These are phyloP conservation scores for Cymbopogon citratus DNA, from an alignment of 176 grass and related monocot species.

Conservation along the genomic window DNA sequence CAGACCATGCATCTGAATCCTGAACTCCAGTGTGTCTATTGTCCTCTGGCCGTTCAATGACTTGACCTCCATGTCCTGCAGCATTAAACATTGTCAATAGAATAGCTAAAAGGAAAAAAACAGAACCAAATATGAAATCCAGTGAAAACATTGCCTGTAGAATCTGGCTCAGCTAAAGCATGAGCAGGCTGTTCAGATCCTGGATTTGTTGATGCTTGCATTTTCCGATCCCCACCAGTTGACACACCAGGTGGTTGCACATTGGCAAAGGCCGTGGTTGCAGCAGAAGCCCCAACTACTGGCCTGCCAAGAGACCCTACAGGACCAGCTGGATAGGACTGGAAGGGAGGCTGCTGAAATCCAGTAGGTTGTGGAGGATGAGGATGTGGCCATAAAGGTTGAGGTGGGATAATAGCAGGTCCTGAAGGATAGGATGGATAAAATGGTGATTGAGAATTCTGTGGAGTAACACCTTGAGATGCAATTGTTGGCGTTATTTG, in stretches of 20 bases:
- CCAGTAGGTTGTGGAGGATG: constrained; percentile 62
- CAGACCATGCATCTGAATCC: constrained; percentile 71
- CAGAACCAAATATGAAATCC: constrained; percentile 12
- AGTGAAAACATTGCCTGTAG: constrained; percentile 33
- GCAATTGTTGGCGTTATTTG: constrained; percentile 46
- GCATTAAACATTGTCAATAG: constrained; percentile 33
- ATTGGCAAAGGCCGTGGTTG: constrained; percentile 29
- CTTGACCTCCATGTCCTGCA: constrained; percentile 55
- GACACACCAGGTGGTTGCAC: constrained; percentile 46
- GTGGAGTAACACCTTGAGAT: constrained; percentile 20
- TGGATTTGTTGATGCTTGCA: constrained; percentile 27
- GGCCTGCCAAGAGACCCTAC: constrained; percentile 41
- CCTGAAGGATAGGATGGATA: constrained; percentile 44
- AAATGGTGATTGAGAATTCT: constrained; percentile 41
- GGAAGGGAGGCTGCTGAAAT: constrained; percentile 60
- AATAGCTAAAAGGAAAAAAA: constrained; percentile 14
- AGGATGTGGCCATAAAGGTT: constrained; percentile 64
- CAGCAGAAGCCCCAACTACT: constrained; percentile 33
- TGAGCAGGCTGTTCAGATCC: constrained; percentile 34
- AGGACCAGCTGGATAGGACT: constrained; percentile 42
- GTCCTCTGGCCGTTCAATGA: constrained; percentile 31
- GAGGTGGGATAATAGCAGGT: constrained; percentile 36
- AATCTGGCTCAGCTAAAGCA: constrained; percentile 31
- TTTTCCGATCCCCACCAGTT: constrained; percentile 25
- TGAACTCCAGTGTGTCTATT: constrained; percentile 25